Conservation (phyloP, 73 alveolate species). For the Paramecium bursaria region DNA sequence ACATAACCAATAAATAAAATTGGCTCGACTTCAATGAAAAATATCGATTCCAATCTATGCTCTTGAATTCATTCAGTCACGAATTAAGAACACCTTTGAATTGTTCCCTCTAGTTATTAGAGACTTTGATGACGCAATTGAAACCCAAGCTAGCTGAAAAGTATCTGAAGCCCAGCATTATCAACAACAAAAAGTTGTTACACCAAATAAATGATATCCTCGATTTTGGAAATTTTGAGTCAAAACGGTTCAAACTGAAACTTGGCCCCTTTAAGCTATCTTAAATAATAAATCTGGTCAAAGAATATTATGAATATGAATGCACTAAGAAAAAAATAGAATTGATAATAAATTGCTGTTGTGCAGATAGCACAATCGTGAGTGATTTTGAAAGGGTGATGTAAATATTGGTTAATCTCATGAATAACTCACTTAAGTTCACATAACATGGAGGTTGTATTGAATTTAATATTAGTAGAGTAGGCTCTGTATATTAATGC, state of each 20-base stretch:
- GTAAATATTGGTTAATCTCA: constrained; percentile 38
- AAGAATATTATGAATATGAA: constrained; percentile 4
- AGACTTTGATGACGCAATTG: constrained; percentile 1
- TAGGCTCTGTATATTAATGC: constrained; percentile 25
- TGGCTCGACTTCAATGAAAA: constrained; percentile 21
- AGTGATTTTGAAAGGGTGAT: constrained; percentile 45
- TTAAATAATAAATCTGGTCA: not conserved
- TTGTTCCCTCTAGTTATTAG: constrained; percentile 54
- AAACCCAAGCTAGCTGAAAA: constrained; percentile 34
- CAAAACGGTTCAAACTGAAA: constrained; percentile 33
- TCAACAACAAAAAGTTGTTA: constrained; percentile 6
- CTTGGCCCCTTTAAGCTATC: not conserved
- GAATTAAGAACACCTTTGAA: constrained; percentile 71
- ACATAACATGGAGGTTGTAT: constrained; percentile 18
- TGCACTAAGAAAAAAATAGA: constrained; percentile 5
- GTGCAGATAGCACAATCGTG: not conserved
- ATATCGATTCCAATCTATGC: constrained; percentile 15
- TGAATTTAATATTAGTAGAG: not conserved
- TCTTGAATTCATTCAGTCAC: constrained; percentile 50
- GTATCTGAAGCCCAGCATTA: constrained; percentile 46
- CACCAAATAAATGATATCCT: constrained; percentile 63
- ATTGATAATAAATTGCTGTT: not conserved
- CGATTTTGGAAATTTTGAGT: constrained; percentile 61
- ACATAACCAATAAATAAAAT: not conserved
- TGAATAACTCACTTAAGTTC: constrained; percentile 41